Evolutionary conservation across 352 stramenopile species (phyloP), one percentile per base, ranked within the genome.

Genomic region (Phytophthora tubulina): DNA sequence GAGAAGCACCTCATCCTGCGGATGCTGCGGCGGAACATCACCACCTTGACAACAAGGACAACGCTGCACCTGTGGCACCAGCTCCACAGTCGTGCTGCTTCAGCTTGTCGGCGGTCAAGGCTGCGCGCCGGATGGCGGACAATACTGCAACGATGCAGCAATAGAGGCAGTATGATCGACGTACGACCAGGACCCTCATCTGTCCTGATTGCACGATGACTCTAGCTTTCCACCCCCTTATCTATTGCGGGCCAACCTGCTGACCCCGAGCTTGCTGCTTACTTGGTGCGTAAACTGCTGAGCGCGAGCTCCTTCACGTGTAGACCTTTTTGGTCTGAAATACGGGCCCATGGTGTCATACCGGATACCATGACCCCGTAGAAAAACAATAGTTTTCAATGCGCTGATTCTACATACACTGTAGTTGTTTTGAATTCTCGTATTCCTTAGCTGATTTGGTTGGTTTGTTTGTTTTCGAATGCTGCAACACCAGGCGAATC

Each of bases 81-180:
- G 54, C 55, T 45, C 67, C 58, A 13, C 62, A 63, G 42, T 55
- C 70, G 27, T 84, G 76, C 46, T 84, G 73, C 49, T 71, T 75
- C 63, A 75, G 67, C 38, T 63, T 54, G 9, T 9, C 66, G 15
- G 66, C 70, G 3, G 63, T 75, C 6, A 66, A 78, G 58, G 55
- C 73, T 2, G 64, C 70, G 27, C 55, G 62, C 11, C 61, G 60
- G 38, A 59, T 79, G 36, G 55, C 48, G 31, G 50, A 74, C 27
- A 31, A 57, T 35, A 17, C 62, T 11, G 27, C 62, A 32, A 52
- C 21, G 30, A 65, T 44, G 9, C 41, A 52, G 35, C 36, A 48
- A 36, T 64, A 63, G 48, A 56, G 15, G 42, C 4, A 13, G 32
- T 48, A 67, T 41, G 30, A 35, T 27, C 2, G 42, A 41, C 21